Evolutionary conservation across 371 early-diverging fungal genomes (phyloP), one percentile per base, ranked within the genome.

Genomic region (Apophysomyces ossiformis): DNA sequence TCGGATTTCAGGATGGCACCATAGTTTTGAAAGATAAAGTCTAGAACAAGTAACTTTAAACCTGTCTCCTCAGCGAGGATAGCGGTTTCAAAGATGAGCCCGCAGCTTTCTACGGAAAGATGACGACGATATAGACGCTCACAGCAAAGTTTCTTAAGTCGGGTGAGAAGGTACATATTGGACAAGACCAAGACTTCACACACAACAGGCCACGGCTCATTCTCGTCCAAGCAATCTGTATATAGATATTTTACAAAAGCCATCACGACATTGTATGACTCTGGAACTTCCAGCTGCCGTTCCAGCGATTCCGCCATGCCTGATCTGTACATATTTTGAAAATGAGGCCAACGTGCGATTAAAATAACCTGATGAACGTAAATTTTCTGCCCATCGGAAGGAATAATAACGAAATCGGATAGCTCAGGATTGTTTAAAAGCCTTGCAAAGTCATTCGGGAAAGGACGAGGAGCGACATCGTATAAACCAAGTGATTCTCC

Each of bases 331-430:
- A 88, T 69, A 63, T 85, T 86, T 45, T 72, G 65, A 64, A 89
- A 90, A 63, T 88, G 86, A 0, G 89, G 84, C 90, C 90, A 90
- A 15, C 90, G 83, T 7, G 87, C 72, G 47, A 84, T 70, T 2
- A 90, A 69, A n/a, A 90, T 78, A 62, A 87, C 82, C 60, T 82
- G 78, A 56, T 90, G 90, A 4, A 82, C 89, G 45, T 79, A 75
- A 35, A 90, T 84, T 47, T 76, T 73, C 63, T 61, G 70, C 7
- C 71, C 78, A 70, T 72, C 74, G 21, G 68, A 71, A 41, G 70
- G 81, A 32, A 67, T 67, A 36, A 89, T 80, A 0, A 75, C 73
- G 67, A 89, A 89, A 68, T 88, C 89, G 0, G 85, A 77, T 44
- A 85, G 72, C 58, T 89, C 87, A 26, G 79, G 79, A 21, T 73